These are phyloP conservation scores for Mycena epipterygia DNA, from an alignment of 768 basidiomycete species.

Conservation along the genomic window DNA sequence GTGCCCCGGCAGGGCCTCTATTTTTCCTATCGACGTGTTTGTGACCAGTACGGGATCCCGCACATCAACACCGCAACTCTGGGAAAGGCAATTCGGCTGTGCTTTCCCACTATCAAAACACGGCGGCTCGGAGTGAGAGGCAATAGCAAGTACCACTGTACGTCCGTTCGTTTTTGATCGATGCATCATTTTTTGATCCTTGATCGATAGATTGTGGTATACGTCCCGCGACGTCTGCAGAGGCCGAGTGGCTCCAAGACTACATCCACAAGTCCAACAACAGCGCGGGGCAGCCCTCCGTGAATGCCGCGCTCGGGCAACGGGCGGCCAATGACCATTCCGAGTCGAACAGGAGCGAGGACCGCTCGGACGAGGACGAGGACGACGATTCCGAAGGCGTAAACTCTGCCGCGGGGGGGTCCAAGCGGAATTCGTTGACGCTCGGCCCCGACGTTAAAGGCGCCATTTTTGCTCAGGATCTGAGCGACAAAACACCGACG, in stretches of 20 bases:
- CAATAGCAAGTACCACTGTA: slow-evolving; percentile 97
- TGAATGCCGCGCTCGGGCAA: slow-evolving; percentile 84
- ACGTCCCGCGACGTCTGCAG: slow-evolving; percentile 89
- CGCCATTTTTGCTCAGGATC: slow-evolving; percentile 69
- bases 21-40: slow-evolving; percentile 91
- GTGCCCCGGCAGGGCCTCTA: slow-evolving; percentile 95
- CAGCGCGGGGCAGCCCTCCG: slow-evolving; percentile 80
- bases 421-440: slow-evolving; percentile 82
- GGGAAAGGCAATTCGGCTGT: slow-evolving; percentile 93
- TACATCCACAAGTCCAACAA: slow-evolving; percentile 94
- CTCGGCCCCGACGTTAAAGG: slow-evolving; percentile 76
- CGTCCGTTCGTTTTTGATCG: slow-evolving; percentile 54
- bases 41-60: slow-evolving; percentile 92
- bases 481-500: slow-evolving; percentile 90
- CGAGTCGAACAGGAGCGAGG: slow-evolving; percentile 76
- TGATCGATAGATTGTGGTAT: slow-evolving; percentile 86
- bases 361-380: slow-evolving; percentile 86
- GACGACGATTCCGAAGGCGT: slow-evolving; percentile 88
- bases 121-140: slow-evolving; percentile 92
- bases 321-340: slow-evolving; percentile 77
- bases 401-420: slow-evolving; percentile 69
- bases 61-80: slow-evolving; percentile 97
- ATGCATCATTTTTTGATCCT: slow-evolving; percentile 46
- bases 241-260: slow-evolving; percentile 93
- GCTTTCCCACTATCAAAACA: slow-evolving; percentile 96